These are phyloP conservation scores for Plasmodium vivax DNA, from an alignment of 169 alveolate species.

Conservation along the genomic window DNA sequence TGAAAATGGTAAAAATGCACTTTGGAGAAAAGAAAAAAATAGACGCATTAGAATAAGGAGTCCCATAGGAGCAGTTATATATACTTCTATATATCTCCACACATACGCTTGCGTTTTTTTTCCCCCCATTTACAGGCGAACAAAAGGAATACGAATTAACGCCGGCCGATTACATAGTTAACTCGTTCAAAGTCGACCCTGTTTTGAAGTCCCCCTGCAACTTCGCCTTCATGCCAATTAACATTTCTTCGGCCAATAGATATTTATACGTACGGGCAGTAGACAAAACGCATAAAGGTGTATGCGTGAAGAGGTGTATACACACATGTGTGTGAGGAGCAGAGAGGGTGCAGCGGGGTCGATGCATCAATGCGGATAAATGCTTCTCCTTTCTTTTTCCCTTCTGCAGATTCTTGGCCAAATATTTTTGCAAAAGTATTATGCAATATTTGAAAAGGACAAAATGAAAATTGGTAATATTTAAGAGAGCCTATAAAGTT, in stretches of 20 bases:
- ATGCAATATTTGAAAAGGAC: constrained; percentile 74
- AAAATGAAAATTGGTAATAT: constrained; percentile 63
- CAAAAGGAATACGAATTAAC: constrained; percentile 67
- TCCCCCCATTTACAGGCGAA: constrained; percentile 1
- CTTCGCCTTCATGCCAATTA: constrained; percentile 75
- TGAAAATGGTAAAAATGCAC: constrained; percentile 22
- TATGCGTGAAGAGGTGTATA: background rate
- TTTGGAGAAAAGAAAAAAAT: background rate
- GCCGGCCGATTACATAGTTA: constrained; percentile 62
- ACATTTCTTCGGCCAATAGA: constrained; percentile 65
- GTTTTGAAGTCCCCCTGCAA: constrained; percentile 68
- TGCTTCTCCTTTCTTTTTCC: background rate
- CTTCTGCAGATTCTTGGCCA: constrained; percentile 68
- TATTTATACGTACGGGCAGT: constrained; percentile 49
- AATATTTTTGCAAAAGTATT: constrained; percentile 72
- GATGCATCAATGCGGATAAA: background rate
- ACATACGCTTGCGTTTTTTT: background rate
- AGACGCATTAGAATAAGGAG: background rate
- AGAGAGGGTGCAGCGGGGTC: background rate
- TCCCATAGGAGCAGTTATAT: background rate
- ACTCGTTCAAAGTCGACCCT: constrained; percentile 59
- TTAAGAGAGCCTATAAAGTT: background rate
- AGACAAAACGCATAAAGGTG: background rate
- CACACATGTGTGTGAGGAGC: background rate
- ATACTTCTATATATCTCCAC: background rate